Base-by-base conservation (phyloP, 192 early-diverging fungal species). In the Podila epigama region DNA sequence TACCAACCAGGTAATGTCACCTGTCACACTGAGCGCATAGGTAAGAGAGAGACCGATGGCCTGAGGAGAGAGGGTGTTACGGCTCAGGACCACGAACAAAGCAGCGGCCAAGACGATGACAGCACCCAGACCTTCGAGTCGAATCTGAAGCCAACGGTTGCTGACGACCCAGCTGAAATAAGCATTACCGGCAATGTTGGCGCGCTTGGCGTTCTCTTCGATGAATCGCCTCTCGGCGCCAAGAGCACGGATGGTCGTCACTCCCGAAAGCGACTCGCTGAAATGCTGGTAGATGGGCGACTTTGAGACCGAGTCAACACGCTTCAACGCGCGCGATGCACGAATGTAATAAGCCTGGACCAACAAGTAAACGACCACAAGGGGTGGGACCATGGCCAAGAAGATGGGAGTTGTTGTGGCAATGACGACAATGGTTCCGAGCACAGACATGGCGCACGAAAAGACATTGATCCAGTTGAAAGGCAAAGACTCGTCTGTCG, bases 1-100 rank as follows among this genome's bases (percentile, higher is more conserved):
- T 18, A 97, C 90, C 70, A 92, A 86, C 95, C 92, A 96, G 60
- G 91, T 92, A 33, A 97, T 81, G 56, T 91, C 89, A 53, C 93
- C 89, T 10, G 95, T 95, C 36, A 94, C 86, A 9, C 80, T 82
- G 9, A 92, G 70, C 8, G 93, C 89, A 73, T 93, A 95, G 1
- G 86, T 85, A 3, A 92, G 73, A 22, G 87, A 73, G 55, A 91
- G 63, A 27, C 89, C 92, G 25, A 89, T 87, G 50, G 88, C 70
- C 4, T 93, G 93, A 16, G 92, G 87, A 59, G 91, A 85, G 20
- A 88, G 67, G 13, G 85, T 75, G 6, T 90, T 54, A 5, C 90
- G 72, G 16, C 87, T 79, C 10, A 92, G 25, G 28, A 96, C 93
- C 4, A 88, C 85, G 58, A 96, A 87, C 31, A 95, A 60, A 0